These are phyloP conservation scores for Cadophora sp. DNA, from an alignment of 2,329 filamentous ascomycete genomes.

Conservation along the genomic window DNA sequence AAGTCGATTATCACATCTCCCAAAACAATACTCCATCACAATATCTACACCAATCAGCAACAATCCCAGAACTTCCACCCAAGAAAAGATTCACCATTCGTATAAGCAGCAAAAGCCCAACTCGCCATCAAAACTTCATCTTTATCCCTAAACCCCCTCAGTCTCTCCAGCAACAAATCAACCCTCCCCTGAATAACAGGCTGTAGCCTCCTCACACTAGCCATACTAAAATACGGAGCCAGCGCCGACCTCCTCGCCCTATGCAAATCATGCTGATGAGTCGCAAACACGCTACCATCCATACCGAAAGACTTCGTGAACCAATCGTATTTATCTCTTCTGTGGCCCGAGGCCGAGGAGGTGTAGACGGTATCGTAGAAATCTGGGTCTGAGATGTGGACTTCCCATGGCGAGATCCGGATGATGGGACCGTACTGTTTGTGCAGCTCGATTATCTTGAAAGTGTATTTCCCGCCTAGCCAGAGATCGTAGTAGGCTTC, in stretches of 20 bases:
- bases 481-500: constrained; percentile 52
- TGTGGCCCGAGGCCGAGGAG: constrained; percentile 14
- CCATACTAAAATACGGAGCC: constrained; percentile 32
- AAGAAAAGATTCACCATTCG: constrained; percentile 26
- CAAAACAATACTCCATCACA: constrained; percentile 32
- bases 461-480: constrained; percentile 51
- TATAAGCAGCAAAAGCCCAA: constrained; percentile 26
- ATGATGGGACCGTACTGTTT: constrained; percentile 49
- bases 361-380: constrained; percentile 52
- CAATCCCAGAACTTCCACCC: background rate
- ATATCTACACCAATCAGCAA: constrained; percentile 10
- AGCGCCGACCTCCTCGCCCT: constrained; percentile 26
- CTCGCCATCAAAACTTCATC: constrained; percentile 18
- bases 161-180: constrained; percentile 14
- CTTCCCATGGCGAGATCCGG: constrained; percentile 49
- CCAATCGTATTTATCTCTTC: constrained; percentile 14
- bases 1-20: constrained; percentile 24
- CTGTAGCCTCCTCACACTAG: constrained; percentile 24
- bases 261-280: constrained; percentile 29
- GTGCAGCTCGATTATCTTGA: constrained; percentile 53
- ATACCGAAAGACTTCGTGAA: constrained; percentile 15
- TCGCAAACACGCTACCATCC: constrained; percentile 19
- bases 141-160: constrained; percentile 21
- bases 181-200: constrained; percentile 24
- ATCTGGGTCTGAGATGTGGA: constrained; percentile 48